Conservation (phyloP, 345 rosid species). For the Abelmoschus esculentus region DNA sequence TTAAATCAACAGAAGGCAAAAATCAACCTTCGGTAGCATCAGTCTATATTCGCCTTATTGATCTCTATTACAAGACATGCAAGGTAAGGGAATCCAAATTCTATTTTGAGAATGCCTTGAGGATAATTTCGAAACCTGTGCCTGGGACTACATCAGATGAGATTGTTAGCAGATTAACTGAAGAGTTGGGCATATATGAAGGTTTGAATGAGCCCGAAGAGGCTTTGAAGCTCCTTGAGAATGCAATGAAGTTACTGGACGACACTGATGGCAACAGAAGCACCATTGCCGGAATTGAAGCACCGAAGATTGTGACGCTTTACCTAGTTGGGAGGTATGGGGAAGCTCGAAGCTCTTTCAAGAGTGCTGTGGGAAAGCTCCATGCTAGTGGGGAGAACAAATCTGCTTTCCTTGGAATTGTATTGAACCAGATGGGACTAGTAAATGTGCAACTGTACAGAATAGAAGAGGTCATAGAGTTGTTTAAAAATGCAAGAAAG, state of each 20-base stretch:
- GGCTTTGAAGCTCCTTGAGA: conserved; percentile 42
- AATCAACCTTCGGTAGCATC: conserved; percentile 43
- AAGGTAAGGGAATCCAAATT: conserved; percentile 48
- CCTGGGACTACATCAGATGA: conserved; percentile 41
- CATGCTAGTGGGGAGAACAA: conserved; percentile 40
- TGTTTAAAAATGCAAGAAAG: conserved; percentile 44
- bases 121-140: conserved; percentile 43
- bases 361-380: conserved; percentile 38
- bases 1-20: conserved; percentile 44
- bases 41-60: conserved; percentile 41
- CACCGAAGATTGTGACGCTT: conserved; percentile 45
- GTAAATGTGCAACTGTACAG: conserved; percentile 42
- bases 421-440: conserved; percentile 55
- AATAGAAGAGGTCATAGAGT: conserved; percentile 42
- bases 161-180: conserved; percentile 40
- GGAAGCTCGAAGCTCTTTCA: conserved; percentile 36
- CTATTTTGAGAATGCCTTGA: conserved; percentile 47
- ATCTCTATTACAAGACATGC: conserved; percentile 42
- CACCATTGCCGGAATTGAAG: conserved; percentile 26
- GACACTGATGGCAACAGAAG: conserved; percentile 43
- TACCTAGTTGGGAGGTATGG: conserved; percentile 42
- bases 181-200: conserved; percentile 45
- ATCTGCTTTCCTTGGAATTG: conserved; percentile 43
- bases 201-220: conserved; percentile 40
- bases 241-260: conserved; percentile 37